phyloP scores from a whole-genome alignment of 2,329 filamentous ascomycete genomes.

The Cadophora sp. region DNA sequence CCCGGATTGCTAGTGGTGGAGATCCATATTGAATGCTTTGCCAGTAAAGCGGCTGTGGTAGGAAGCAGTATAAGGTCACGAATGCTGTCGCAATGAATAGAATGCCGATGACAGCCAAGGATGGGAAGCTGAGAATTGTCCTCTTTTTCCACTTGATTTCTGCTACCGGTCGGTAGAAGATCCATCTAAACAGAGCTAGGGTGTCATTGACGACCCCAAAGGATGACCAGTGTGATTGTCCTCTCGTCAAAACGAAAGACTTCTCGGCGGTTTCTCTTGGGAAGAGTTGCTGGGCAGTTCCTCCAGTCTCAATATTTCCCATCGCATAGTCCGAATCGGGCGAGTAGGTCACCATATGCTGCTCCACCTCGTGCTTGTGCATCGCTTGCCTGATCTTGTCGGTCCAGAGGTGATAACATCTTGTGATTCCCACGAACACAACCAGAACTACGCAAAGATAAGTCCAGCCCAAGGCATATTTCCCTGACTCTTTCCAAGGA shows the following conservation, averaged over 20 bases:
- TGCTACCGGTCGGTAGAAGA: constrained; percentile 88
- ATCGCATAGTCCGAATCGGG: constrained; percentile 67
- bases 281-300: constrained; percentile 72
- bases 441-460: constrained; percentile 83
- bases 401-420: constrained; percentile 88
- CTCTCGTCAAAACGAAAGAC: constrained; percentile 60
- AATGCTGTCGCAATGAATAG: constrained; percentile 73
- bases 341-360: constrained; percentile 63
- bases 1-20: constrained; percentile 83
- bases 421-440: constrained; percentile 68
- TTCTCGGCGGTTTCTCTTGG: constrained; percentile 65
- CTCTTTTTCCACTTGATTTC: constrained; percentile 72
- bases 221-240: constrained; percentile 76
- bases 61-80: constrained; percentile 80
- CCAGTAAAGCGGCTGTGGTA: constrained; percentile 90
- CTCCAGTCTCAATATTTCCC: constrained; percentile 60
- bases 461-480: constrained; percentile 87
- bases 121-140: constrained; percentile 77
- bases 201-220: constrained; percentile 77
- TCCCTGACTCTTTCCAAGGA: constrained; percentile 81
- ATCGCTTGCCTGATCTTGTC: constrained; percentile 91
- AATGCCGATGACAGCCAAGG: constrained; percentile 73
- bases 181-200: constrained; percentile 83
- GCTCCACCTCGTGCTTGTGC: constrained; percentile 81
- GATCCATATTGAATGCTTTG: constrained; percentile 86